Percentiles rank a stretch among this genome's conserved stretches.
These are phyloP conservation scores for Moesziomyces parantarcticus DNA, from an alignment of 1,284 basidiomycete genomes.

Conservation along the genomic window DNA sequence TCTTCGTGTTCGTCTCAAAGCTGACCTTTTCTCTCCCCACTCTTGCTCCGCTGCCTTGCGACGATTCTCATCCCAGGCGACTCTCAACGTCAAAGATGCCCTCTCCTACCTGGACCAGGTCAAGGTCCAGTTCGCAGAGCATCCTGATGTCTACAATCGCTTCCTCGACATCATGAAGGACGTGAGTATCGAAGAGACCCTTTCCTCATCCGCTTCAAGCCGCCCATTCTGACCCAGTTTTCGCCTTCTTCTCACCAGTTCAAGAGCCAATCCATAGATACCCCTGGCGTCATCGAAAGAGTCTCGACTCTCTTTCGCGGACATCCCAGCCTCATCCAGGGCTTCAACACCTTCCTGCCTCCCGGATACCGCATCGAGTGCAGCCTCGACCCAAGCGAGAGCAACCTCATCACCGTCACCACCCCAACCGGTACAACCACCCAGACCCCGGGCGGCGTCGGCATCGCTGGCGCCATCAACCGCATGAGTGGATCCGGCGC, in stretches of 20 bases:
- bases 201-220: background rate
- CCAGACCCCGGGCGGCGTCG: conserved; percentile 69
- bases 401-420: conserved; percentile 90
- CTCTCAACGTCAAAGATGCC: conserved; percentile 79
- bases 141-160: conserved; percentile 95
- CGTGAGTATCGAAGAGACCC: conserved; percentile 28
- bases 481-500: conserved; percentile 58
- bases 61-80: conserved; percentile 41
- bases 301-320: conserved; percentile 95
- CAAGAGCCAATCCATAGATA: conserved; percentile 78
- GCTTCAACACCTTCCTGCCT: conserved; percentile 98
- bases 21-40: conserved; percentile 1
- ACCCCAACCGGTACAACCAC: conserved; percentile 85
- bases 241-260: conserved; percentile 38
- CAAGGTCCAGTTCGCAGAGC: conserved; percentile 86
- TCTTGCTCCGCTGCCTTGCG: background rate
- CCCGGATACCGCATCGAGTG: conserved; percentile 96
- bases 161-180: conserved; percentile 99
- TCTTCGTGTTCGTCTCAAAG: background rate
- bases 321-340: conserved; percentile 92
- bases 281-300: conserved; percentile 96
- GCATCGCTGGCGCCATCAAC: conserved; percentile 60
- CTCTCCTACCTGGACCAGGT: conserved; percentile 96
- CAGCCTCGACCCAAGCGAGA: conserved; percentile 73
- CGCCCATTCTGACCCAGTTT: background rate